A percentile compares a stretch with the other conserved stretches of the same genome.
These are phyloP conservation scores for Gliomastix tumulicola DNA, from an alignment of 2,329 filamentous ascomycete genomes.

Conservation along the genomic window DNA sequence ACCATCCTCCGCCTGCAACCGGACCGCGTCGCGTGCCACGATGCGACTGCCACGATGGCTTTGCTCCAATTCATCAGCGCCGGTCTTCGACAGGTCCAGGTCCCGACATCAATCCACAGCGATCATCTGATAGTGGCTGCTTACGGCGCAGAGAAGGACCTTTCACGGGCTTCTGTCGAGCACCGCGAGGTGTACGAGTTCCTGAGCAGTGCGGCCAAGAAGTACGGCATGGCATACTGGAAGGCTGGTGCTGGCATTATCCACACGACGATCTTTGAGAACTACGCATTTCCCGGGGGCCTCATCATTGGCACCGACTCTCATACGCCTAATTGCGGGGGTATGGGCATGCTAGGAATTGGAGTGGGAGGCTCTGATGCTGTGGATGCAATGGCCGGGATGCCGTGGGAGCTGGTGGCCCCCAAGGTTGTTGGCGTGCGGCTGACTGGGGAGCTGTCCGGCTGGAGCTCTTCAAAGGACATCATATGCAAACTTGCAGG, in stretches of 20 bases:
- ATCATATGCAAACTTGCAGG: constrained; percentile 27
- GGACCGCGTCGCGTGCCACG: constrained; percentile 31
- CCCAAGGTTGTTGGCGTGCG: constrained; percentile 22
- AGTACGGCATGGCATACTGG: constrained; percentile 36
- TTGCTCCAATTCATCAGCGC: constrained; percentile 32
- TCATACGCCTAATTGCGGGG: constrained; percentile 26
- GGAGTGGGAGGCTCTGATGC: constrained; percentile 37
- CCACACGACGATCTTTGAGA: constrained; percentile 30
- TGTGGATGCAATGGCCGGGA: constrained; percentile 30
- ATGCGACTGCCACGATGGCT: constrained; percentile 34
- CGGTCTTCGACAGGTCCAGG: constrained; percentile 24
- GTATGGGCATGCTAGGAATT: constrained; percentile 24
- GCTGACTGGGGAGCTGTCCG: constrained; percentile 17
- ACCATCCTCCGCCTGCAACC: constrained; percentile 27
- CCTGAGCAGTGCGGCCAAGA: constrained; percentile 27
- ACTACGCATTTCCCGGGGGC: constrained; percentile 26
- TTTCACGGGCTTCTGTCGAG: constrained; percentile 15
- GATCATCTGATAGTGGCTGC: constrained; percentile 26
- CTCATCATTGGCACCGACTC: constrained; percentile 27
- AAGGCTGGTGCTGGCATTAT: constrained; percentile 27
- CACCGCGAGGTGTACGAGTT: constrained; percentile 29
- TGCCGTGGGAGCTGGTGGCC: constrained; percentile 24
- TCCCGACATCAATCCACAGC: constrained; percentile 30
- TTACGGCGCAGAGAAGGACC: constrained; percentile 19
- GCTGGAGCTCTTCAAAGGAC: constrained; percentile 24